Percentiles rank a stretch among this genome's conserved stretches.
phyloP scores from a whole-genome alignment of 306 rosid species.

The Hippophae gyantsensis region DNA sequence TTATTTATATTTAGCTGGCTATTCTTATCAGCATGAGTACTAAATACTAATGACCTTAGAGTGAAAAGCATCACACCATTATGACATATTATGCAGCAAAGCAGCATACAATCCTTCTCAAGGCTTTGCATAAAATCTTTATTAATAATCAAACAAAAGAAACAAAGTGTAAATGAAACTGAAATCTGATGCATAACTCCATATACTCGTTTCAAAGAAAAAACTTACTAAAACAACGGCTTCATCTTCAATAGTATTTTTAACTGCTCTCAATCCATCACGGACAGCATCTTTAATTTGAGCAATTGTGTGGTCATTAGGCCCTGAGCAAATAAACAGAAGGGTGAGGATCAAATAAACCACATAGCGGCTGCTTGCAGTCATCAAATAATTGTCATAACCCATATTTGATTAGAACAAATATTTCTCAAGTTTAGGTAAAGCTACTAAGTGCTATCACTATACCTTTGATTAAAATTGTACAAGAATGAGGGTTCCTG shows the following conservation, averaged over 20 bases:
- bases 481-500: conserved; percentile 87
- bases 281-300: conserved; percentile 98
- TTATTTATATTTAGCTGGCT: no score
- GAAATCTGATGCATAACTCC: no score
- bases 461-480: conserved; percentile 89
- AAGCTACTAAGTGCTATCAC: neutral
- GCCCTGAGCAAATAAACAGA: conserved; percentile 49
- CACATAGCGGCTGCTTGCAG: neutral
- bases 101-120: no score
- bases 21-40: no score
- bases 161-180: no score
- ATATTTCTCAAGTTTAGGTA: neutral
- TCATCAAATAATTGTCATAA: neutral
- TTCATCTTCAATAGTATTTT: conserved; percentile 95
- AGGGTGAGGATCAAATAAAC: conserved; percentile 15
- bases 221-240: conserved; percentile 62
- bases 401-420: neutral
- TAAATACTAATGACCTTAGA: no score
- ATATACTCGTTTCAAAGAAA: neutral
- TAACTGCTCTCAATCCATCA: conserved; percentile 92
- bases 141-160: no score
- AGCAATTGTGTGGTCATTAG: conserved; percentile 95
- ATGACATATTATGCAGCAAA: no score
- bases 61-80: neutral
- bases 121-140: no score